Percentiles rank a stretch among this genome's conserved stretches.
Conservation (phyloP, 345 rosid species). For the Bruguiera sexangula region DNA sequence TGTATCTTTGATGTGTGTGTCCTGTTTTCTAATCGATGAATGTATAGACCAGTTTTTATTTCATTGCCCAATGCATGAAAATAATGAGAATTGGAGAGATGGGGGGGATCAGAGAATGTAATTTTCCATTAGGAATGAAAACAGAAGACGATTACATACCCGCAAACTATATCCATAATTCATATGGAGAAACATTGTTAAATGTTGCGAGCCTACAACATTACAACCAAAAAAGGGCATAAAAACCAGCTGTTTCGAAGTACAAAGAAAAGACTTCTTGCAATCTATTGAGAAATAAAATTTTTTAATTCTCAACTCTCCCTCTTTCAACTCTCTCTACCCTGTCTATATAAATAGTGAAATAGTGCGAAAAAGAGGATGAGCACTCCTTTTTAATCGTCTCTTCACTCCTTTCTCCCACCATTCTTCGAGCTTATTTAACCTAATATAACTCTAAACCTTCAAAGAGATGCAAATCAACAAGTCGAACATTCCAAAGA, state of each 20-base stretch:
- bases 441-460: slow-evolving; percentile 33
- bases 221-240: slow-evolving; percentile 14
- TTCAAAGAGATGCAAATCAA: slow-evolving; percentile 28
- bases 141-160: neutral
- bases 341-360: slow-evolving; percentile 30
- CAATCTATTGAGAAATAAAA: slow-evolving; percentile 33
- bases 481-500: slow-evolving; percentile 25
- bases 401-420: slow-evolving; percentile 80
- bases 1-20: too few relatives aligned
- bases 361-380: slow-evolving; percentile 88
- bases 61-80: too few relatives aligned
- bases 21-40: too few relatives aligned
- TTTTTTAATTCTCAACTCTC: slow-evolving; percentile 33
- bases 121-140: too few relatives aligned
- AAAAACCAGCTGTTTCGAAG: slow-evolving; percentile 24
- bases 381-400: slow-evolving; percentile 62
- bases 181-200: slow-evolving; percentile 16
- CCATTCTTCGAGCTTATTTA: slow-evolving; percentile 35
- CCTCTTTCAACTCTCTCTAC: slow-evolving; percentile 28
- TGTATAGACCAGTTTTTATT: too few relatives aligned
- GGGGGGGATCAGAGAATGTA: too few relatives aligned
- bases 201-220: slow-evolving; percentile 48
- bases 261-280: slow-evolving; percentile 37
- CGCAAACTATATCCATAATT: slow-evolving; percentile 29
- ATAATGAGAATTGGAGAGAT: too few relatives aligned